Percentiles rank a stretch among this genome's conserved stretches.
Evolutionary conservation across 2,329 filamentous ascomycete genomes (phyloP).

Genomic region (Ophiocordyceps unilateralis): DNA sequence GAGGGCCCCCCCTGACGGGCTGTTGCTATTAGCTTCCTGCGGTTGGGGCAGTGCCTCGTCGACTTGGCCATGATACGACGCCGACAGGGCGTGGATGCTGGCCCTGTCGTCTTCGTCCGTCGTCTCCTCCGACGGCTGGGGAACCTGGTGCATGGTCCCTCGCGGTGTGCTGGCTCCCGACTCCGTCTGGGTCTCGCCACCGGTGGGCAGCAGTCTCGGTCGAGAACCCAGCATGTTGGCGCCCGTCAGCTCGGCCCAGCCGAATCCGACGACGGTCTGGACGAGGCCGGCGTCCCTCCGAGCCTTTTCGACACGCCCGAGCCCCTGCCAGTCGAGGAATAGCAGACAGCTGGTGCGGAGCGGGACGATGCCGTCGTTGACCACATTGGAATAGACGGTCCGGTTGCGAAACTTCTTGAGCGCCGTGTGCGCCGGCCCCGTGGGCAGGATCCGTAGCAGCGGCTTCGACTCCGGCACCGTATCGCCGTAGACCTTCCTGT

Average conservation of each 20-base stretch:
- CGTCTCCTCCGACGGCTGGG: constrained; percentile 50
- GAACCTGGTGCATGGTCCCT: constrained; percentile 39
- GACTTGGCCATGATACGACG: constrained; percentile 14
- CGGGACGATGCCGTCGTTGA: constrained; percentile 94
- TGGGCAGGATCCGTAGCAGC: constrained; percentile 72
- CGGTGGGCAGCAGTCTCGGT: constrained; percentile 21
- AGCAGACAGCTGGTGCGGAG: constrained; percentile 88
- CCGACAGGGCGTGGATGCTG: constrained; percentile 28
- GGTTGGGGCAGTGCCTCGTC: no score
- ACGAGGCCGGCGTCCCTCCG: constrained; percentile 81
- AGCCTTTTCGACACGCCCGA: constrained; percentile 88
- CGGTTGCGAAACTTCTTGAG: constrained; percentile 77
- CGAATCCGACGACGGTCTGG: constrained; percentile 82
- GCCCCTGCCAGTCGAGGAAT: constrained; percentile 89
- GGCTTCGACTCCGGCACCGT: constrained; percentile 71
- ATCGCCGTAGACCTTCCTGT: constrained; percentile 40
- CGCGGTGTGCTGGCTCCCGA: constrained; percentile 18
- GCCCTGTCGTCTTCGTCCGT: constrained; percentile 49
- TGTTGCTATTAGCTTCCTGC: no score
- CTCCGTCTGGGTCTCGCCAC: constrained; percentile 12
- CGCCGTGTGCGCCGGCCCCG: constrained; percentile 75
- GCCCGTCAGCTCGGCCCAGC: constrained; percentile 80
- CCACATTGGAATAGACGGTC: constrained; percentile 90
- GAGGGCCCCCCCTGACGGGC: constrained; percentile 34
- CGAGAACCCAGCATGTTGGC: constrained; percentile 36